Base-by-base conservation (phyloP, 257 asterid species). In the Capsicum rhomboideum region DNA sequence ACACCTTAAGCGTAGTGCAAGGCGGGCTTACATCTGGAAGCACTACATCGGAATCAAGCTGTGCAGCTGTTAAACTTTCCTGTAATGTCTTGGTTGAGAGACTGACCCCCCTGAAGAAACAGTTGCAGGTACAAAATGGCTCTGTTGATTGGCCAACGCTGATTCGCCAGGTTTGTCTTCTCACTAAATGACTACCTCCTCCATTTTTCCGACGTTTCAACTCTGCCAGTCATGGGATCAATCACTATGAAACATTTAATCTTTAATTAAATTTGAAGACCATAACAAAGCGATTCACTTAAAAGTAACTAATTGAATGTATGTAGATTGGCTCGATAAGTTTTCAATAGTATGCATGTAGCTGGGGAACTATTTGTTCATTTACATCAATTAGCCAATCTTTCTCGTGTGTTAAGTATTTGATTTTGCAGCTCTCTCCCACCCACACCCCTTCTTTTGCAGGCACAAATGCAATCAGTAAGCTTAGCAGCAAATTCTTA, bases 1-100 rank as follows among this genome's bases (percentile, higher is more conserved):
- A 93, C 87, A 93, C 94, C 17, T 81, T 93, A 85, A 91, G 96
- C 87, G 58, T 93, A 56, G 89, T 90, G 11, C 96, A 93, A 85
- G 95, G 95, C 17, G 96, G 97, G 54, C 44, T 86, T 68, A 93
- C 97, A 6, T 90, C 91, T 52, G 96, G 91, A 20, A 93, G 97
- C 91, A 93, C 97, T 16, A 90, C 97, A 16, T 93, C 97, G 2
- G 96, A 93, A 86, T 90, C 96, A 56, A 92, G 96, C 82, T 93
- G 96, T 69, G 96, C 89, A 86, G 97, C 97, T 8, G 94, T 86
- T 72, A 88, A 91, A 83, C 78, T 91, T 34, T 93, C 96, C 89
- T 93, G 97, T 82, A 75, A 84, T 66, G 72, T 88, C 37, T 88
- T 93, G 90, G 95, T 92, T 44, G 95, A 91, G 84, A 83, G 95